phyloP scores from a whole-genome alignment of 164 flowering plant species.

The Hamamelis virginiana region DNA sequence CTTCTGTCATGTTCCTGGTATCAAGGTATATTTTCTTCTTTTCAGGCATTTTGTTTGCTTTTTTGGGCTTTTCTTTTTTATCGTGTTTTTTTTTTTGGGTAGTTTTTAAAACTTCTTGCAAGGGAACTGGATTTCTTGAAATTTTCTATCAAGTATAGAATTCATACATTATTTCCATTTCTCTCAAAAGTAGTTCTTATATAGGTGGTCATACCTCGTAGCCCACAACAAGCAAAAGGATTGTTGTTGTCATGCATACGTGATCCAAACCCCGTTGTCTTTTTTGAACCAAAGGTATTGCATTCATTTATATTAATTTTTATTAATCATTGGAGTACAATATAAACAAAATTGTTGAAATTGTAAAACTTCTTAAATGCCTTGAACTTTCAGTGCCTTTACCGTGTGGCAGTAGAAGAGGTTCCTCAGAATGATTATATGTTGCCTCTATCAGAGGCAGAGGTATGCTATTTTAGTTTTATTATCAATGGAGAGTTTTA shows the following conservation, averaged over 20 bases:
- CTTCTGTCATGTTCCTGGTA: slow-evolving; percentile 97
- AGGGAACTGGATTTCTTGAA: neutral
- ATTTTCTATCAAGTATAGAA: neutral
- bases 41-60: neutral
- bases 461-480: slow-evolving; percentile 49
- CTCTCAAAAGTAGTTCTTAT: neutral
- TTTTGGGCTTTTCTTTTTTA: neutral
- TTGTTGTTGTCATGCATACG: slow-evolving; percentile 79
- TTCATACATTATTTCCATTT: neutral
- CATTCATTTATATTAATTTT: neutral
- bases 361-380: neutral
- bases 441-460: slow-evolving; percentile 90
- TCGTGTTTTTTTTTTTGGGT: neutral
- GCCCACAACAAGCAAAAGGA: slow-evolving; percentile 97
- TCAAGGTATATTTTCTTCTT: slow-evolving; percentile 54
- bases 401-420: slow-evolving; percentile 91
- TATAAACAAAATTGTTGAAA: neutral
- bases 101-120: neutral
- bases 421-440: slow-evolving; percentile 92
- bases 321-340: neutral
- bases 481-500: slow-evolving; percentile 5
- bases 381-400: slow-evolving; percentile 74
- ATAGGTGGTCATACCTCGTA: slow-evolving; percentile 93
- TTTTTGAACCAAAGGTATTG: slow-evolving; percentile 93
- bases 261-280: slow-evolving; percentile 87